Percentiles rank a stretch among this genome's conserved stretches.
Evolutionary conservation across 176 grass and related monocot genomes (phyloP).

Genomic region (Oryza coarctata): DNA sequence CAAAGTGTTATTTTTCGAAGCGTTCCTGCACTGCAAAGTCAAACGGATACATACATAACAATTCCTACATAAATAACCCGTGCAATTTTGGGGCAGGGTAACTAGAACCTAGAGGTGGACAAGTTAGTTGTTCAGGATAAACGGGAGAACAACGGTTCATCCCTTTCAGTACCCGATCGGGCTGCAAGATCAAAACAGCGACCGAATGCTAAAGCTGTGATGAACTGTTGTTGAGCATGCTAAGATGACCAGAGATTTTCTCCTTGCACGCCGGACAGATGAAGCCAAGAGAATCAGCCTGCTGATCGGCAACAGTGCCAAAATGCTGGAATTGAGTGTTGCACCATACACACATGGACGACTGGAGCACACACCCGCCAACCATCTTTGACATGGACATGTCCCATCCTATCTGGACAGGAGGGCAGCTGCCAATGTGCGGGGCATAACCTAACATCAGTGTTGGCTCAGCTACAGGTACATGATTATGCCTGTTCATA

Average conservation of each 20-base stretch:
- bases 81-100: background rate
- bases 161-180: background rate
- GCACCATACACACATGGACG: slow-evolving; percentile 82
- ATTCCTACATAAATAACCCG: background rate
- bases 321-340: slow-evolving; percentile 67
- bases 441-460: slow-evolving; percentile 64
- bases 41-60: background rate
- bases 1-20: background rate
- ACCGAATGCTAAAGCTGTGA: slow-evolving; percentile 26
- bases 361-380: slow-evolving; percentile 38
- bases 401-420: slow-evolving; percentile 74
- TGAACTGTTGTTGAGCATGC: slow-evolving; percentile 49
- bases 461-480: slow-evolving; percentile 53
- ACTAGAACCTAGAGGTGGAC: background rate
- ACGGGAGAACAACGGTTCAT: background rate
- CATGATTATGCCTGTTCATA: slow-evolving; percentile 44
- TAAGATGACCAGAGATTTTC: slow-evolving; percentile 66
- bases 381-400: slow-evolving; percentile 51
- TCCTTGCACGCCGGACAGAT: slow-evolving; percentile 88
- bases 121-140: background rate
- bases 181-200: slow-evolving; percentile 12
- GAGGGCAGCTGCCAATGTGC: slow-evolving; percentile 51
- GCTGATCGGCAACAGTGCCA: slow-evolving; percentile 47
- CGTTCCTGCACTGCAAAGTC: background rate
- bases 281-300: slow-evolving; percentile 71